Conservation (phyloP, 371 early-diverging fungal species). For the Rhizomucor pusillus region DNA sequence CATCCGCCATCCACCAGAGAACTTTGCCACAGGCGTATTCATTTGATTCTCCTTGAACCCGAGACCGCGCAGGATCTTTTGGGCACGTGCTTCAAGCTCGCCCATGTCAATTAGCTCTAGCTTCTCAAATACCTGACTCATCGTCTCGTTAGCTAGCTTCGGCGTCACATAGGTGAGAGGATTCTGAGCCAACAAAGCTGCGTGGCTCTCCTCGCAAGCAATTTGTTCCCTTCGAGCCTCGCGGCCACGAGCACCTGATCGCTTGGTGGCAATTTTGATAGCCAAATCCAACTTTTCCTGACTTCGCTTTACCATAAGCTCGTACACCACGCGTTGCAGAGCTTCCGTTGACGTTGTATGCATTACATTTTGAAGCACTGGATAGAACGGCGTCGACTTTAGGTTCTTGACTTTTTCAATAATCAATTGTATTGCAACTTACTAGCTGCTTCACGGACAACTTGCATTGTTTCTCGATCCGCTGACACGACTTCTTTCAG, state of each 20-base stretch:
- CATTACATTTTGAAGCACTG: conserved; percentile 43
- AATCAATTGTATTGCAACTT: no score
- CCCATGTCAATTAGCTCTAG: conserved; percentile 44
- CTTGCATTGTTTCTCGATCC: conserved; percentile 54
- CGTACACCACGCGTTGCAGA: conserved; percentile 23
- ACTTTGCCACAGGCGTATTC: conserved; percentile 39
- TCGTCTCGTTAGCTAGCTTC: conserved; percentile 56
- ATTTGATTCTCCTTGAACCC: conserved; percentile 55
- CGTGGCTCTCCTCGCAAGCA: conserved; percentile 50
- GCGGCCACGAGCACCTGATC: conserved; percentile 79
- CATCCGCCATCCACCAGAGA: conserved; percentile 93
- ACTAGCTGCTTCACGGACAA: conserved; percentile 20
- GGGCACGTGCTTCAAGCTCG: conserved; percentile 56
- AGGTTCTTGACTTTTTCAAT: conserved; percentile 26
- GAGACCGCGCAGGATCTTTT: conserved; percentile 57
- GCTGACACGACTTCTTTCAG: conserved; percentile 71
- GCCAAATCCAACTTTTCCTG: conserved; percentile 47
- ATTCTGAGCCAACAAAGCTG: conserved; percentile 30
- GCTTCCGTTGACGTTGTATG: conserved; percentile 9
- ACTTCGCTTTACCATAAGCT: conserved; percentile 32
- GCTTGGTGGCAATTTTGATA: conserved; percentile 64
- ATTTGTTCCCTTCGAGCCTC: conserved; percentile 64
- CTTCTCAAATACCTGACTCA: conserved; percentile 53
- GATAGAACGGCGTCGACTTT: background rate
- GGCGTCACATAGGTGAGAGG: conserved; percentile 42